These are phyloP conservation scores for Nicotiana noctiflora DNA, from an alignment of 257 asterid species.

Conservation along the genomic window DNA sequence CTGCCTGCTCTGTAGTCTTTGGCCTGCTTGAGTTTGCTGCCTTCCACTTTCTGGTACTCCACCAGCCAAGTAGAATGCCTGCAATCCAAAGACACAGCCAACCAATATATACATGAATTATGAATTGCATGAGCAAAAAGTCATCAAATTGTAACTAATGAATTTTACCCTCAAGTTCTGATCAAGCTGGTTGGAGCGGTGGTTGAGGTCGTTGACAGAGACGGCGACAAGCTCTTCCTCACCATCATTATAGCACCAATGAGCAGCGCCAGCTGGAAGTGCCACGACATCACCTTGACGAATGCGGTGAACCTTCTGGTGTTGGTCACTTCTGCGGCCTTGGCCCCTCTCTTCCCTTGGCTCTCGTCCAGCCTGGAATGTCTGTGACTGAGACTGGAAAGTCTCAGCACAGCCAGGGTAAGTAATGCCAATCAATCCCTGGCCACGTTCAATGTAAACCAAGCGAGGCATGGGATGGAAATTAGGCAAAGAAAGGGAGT, in stretches of 20 bases:
- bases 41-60: constrained; percentile 20
- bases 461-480: neutral
- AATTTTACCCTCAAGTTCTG: constrained; percentile 39
- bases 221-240: constrained; percentile 40
- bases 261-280: constrained; percentile 48
- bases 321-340: constrained; percentile 31
- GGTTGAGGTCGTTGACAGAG: constrained; percentile 29
- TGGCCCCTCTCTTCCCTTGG: constrained; percentile 12
- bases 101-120: too few species aligned
- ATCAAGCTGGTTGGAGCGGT: constrained; percentile 59
- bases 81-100: too few species aligned
- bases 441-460: constrained; percentile 46
- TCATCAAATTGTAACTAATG: too few species aligned
- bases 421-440: constrained; percentile 36
- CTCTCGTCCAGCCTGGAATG: constrained; percentile 26
- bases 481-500: constrained; percentile 45
- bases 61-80: constrained; percentile 61
- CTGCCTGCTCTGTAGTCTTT: neutral
- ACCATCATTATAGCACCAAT: constrained; percentile 63
- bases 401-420: constrained; percentile 73
- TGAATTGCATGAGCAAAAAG: neutral
- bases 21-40: neutral
- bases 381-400: constrained; percentile 25
- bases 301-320: constrained; percentile 37
- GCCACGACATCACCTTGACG: constrained; percentile 49